A percentile compares a stretch with the other conserved stretches of the same genome.
phyloP scores from a whole-genome alignment of 129 eudicot genomes.

The Lactuca saligna region DNA sequence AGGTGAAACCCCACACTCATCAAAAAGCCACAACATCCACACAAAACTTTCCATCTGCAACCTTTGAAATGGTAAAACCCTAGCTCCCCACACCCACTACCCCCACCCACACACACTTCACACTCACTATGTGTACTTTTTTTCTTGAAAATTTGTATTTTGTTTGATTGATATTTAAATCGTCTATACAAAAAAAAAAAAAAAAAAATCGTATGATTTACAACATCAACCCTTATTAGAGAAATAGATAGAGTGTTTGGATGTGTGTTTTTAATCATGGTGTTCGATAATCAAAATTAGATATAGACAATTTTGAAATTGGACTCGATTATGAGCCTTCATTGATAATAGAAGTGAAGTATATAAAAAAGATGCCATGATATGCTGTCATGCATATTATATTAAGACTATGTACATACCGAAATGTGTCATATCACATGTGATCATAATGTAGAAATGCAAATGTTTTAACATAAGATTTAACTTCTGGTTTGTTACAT shows the following conservation, averaged over 20 bases:
- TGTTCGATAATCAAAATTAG: no score
- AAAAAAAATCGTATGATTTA: neutral
- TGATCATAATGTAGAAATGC: neutral
- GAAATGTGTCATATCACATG: neutral
- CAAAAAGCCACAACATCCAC: constrained; percentile 46
- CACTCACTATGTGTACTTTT: constrained; percentile 35
- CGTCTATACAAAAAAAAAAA: neutral
- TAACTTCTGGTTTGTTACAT: neutral
- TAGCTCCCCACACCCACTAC: neutral
- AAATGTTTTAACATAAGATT: neutral
- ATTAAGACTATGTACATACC: neutral
- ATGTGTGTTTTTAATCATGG: neutral
- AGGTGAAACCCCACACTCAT: constrained; percentile 41
- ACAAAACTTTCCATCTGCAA: constrained; percentile 46
- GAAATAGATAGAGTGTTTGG: neutral
- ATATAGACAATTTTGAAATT: no score
- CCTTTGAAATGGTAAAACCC: constrained; percentile 47
- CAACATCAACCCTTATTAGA: neutral
- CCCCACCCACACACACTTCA: constrained; percentile 13
- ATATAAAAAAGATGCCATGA: neutral
- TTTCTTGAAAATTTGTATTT: constrained; percentile 12
- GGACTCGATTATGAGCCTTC: neutral
- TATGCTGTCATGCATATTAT: neutral
- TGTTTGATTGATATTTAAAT: constrained; percentile 7
- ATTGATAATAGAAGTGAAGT: no score